These are phyloP conservation scores for Conticribra guillardii DNA, from an alignment of 108 stramenopile genomes.

Conservation along the genomic window DNA sequence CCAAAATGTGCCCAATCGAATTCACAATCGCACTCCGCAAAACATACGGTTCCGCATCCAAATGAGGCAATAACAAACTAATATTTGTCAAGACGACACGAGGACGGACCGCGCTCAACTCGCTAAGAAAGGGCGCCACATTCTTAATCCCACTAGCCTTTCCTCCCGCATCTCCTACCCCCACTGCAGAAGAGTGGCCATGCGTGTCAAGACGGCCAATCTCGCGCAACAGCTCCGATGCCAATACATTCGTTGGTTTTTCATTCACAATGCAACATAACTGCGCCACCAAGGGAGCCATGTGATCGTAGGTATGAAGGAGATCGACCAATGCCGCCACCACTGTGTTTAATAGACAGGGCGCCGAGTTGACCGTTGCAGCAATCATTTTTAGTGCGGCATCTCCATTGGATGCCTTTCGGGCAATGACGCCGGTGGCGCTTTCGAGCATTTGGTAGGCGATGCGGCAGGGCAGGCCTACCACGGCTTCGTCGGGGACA, in stretches of 20 bases:
- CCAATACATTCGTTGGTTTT: constrained; percentile 53
- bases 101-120: constrained; percentile 65
- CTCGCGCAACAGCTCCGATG: constrained; percentile 73
- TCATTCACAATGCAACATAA: constrained; percentile 69
- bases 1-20: constrained; percentile 71
- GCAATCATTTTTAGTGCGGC: constrained; percentile 76
- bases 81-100: constrained; percentile 68
- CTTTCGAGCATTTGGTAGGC: constrained; percentile 86
- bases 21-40: constrained; percentile 81
- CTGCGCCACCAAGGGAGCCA: constrained; percentile 76
- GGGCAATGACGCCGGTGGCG: constrained; percentile 62
- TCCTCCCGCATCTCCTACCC: constrained; percentile 39
- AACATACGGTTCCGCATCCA: constrained; percentile 77
- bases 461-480: constrained; percentile 79
- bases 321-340: constrained; percentile 86
- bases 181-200: constrained; percentile 40
- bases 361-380: constrained; percentile 61
- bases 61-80: constrained; percentile 70
- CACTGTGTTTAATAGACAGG: constrained; percentile 60
- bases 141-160: constrained; percentile 80
- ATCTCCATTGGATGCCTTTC: constrained; percentile 70
- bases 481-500: constrained; percentile 81
- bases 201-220: constrained; percentile 70
- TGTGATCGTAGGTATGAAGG: constrained; percentile 85
- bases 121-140: constrained; percentile 80